Base-by-base conservation (phyloP, 202 grass and related monocot species). In the Setaria italica region DNA sequence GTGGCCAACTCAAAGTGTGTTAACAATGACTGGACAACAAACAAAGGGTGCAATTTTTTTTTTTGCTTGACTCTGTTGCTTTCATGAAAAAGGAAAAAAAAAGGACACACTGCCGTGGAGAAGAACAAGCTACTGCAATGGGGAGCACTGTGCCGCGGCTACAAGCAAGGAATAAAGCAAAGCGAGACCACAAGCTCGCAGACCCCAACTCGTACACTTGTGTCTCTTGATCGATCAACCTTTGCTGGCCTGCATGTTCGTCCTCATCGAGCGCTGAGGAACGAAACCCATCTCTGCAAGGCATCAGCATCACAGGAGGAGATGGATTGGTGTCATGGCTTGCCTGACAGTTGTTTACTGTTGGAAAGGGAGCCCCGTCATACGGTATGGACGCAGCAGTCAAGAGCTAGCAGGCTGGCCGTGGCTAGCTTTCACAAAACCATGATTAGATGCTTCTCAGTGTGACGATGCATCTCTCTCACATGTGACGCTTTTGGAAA, bases 111-210 rank as follows among this genome's bases (percentile, higher is more conserved):
- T 17, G 55, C 32, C 39, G n/a, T 69, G 35, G 76, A 75, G 57
- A 60, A 68, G 60, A 73, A 43, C 34, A 32, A 77, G 67, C 60
- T 7, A 70, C 65, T 55, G 21, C 41, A 43, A 70, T 59, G 16
- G 48, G 32, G 12, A 25, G 46, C 89, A 84, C 62, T 76, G 76
- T 71, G 76, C 37, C 32, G 56, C 11, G 35, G 13, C 62, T 84
- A 71, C 85, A 91, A 88, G 89, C 81, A 91, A 91, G 72, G 89
- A 91, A 91, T 88, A 85, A 91, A 91, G 85, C 57, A 82, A 48
- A 13, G 77, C 47, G 49, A 9, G 60, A 42, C 74, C 74, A 77
- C 72, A 72, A 74, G 60, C 7, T 74, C 51, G 47, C 71, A 74
- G 48, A 46, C 41, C 86, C 77, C 67, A 85, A 51, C 49, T 62